Conservation (phyloP, 192 early-diverging fungal genomes). For the Lunasporangiospora selenospora region DNA sequence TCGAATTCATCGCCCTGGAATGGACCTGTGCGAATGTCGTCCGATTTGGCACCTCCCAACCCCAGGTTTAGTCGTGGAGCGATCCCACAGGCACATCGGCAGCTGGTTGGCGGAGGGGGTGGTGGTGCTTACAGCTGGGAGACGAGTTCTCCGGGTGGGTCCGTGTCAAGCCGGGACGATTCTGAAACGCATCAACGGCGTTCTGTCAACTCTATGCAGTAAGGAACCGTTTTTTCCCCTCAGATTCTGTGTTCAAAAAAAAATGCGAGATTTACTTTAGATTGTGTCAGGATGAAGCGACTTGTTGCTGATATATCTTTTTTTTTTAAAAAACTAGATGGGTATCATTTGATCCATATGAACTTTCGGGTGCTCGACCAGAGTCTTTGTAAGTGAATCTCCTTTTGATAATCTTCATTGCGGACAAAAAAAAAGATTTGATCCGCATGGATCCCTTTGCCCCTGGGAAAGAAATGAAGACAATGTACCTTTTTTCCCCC, state of each 20-base stretch:
- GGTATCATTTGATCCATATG: slow-evolving; percentile 36
- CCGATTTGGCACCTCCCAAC: slow-evolving; percentile 39
- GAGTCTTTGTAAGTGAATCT: slow-evolving; percentile 24
- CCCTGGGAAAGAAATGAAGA: neutral
- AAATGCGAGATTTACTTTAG: neutral
- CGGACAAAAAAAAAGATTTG: neutral
- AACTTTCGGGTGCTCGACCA: slow-evolving; percentile 15
- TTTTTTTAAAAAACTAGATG: slow-evolving; percentile 15
- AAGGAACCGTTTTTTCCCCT: neutral
- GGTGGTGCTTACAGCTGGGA: no score
- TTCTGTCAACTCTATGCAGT: slow-evolving; percentile 49
- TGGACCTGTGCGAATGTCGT: slow-evolving; percentile 16
- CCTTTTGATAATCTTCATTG: no score
- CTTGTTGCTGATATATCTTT: neutral
- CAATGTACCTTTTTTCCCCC: neutral
- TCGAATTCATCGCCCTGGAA: slow-evolving; percentile 28
- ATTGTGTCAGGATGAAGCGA: no score
- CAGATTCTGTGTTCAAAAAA: neutral
- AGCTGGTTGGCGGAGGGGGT: slow-evolving; percentile 16
- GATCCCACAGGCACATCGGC: slow-evolving; percentile 37
- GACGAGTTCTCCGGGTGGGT: slow-evolving; percentile 34
- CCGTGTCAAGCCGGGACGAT: slow-evolving; percentile 27
- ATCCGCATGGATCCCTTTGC: no score
- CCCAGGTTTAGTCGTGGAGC: slow-evolving; percentile 40
- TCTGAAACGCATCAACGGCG: slow-evolving; percentile 19